Base-by-base conservation (phyloP, 1,284 basidiomycete species). In the Baeospora myosura region DNA sequence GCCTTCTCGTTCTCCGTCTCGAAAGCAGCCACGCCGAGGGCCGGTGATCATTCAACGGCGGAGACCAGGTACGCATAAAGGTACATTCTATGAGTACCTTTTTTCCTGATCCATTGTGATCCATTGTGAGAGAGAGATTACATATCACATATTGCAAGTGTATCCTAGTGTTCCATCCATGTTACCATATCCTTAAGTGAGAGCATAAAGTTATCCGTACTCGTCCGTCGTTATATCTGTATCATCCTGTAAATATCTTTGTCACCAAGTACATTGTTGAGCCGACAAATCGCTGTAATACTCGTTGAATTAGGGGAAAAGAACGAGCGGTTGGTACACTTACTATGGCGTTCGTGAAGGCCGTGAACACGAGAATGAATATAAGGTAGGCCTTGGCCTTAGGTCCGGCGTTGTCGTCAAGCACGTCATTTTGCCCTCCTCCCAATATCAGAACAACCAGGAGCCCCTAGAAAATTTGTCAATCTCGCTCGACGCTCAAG, bases 331-430 rank as follows among this genome's bases (percentile, higher is more conserved):
- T 10, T 16, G 30, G 38, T 12, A 17, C 20, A 61, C 70, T 47
- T 49, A 74, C 71, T 49, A 86, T 76, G 40, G 72, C 61, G 53
- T 83, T 88, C 12, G 80, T 81, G 43, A 88, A 70, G 2, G 85
- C 83, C 16, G 88, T 86, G 52, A 90, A 89, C 12, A 74, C 70
- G 22, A 92, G 71, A 48, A 92, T 81, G 58, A 89, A 86, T 11
- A 80, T 72, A 63, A 92, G 71, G 56, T 90, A 89, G n/a, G 64
- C 71, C 54, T 82, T 36, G 81, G 81, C 40, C 78, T 74, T 29
- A 66, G 75, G 40, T 75, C 60, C 8, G 3, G 62, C 62, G 26
- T 69, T 63, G 11, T 65, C 59, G 20, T 64, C 68, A 61, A 95
- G 93, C 0, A 87, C 84, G 34, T 64, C 66, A 3, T 23, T 14